Evolutionary conservation across 164 flowering plant species (phyloP).

Genomic region (Aristolochia contorta): DNA sequence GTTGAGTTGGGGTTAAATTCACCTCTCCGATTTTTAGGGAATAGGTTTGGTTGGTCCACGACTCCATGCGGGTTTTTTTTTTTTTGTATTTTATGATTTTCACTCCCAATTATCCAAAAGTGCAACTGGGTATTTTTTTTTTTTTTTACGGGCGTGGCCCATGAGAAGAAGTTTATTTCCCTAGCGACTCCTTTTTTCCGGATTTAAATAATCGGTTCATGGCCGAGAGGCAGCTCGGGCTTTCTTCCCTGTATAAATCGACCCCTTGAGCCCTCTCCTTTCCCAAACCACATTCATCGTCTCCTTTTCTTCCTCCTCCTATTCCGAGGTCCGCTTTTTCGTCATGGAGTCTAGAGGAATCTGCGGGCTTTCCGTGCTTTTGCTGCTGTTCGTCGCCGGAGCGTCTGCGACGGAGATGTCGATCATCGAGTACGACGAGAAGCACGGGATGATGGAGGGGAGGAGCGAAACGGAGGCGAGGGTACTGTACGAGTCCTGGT

Average conservation of each 20-base stretch:
- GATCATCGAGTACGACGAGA: slow-evolving; percentile 17
- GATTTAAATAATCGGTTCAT: background rate
- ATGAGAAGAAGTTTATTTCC: too few relatives aligned
- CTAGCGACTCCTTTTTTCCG: too few relatives aligned
- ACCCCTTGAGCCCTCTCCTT: background rate
- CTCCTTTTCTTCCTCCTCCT: background rate
- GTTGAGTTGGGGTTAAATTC: too few relatives aligned
- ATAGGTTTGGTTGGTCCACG: slow-evolving; percentile 5
- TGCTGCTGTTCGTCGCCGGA: slow-evolving; percentile 14
- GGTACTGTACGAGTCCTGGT: slow-evolving; percentile 45
- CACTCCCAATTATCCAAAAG: background rate
- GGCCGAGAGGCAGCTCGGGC: too few relatives aligned
- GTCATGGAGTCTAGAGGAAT: background rate
- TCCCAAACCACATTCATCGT: background rate
- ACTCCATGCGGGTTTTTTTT: background rate
- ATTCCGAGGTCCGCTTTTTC: background rate
- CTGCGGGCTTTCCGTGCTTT: slow-evolving; percentile 1
- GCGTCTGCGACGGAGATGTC: slow-evolving; percentile 28
- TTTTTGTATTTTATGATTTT: background rate
- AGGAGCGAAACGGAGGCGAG: slow-evolving; percentile 37
- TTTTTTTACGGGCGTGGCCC: background rate
- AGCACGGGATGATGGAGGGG: slow-evolving; percentile 2
- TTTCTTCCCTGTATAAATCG: background rate
- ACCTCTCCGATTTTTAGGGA: background rate
- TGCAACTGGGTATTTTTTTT: background rate